These are phyloP conservation scores for Plasmodium fragile DNA, from an alignment of 169 alveolate species.

Conservation along the genomic window DNA sequence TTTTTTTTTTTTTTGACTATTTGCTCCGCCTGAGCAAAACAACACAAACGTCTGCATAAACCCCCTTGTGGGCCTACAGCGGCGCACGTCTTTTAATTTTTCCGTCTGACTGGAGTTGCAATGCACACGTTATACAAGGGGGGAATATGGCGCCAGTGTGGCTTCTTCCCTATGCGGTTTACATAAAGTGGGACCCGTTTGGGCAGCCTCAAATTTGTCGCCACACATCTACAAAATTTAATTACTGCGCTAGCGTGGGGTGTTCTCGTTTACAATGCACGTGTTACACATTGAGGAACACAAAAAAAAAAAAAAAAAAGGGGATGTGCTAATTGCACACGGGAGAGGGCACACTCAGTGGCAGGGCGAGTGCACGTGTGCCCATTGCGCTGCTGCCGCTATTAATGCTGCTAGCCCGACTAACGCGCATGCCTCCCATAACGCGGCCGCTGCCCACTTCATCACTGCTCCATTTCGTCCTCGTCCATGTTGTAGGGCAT, in stretches of 20 bases:
- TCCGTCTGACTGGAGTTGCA: not conserved
- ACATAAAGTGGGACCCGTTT: not conserved
- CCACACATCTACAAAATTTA: not conserved
- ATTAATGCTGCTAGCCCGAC: too few species aligned
- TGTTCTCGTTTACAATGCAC: not conserved
- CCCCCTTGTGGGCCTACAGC: not conserved
- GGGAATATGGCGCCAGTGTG: not conserved
- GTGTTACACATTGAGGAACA: not conserved
- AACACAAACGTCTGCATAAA: not conserved
- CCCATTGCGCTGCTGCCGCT: not conserved
- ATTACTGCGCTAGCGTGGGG: not conserved
- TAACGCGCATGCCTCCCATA: not conserved
- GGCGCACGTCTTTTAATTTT: not conserved
- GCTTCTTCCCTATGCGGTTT: not conserved
- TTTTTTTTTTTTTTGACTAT: not conserved
- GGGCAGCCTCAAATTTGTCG: not conserved
- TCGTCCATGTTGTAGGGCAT: constrained; percentile 71
- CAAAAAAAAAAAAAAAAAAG: not conserved
- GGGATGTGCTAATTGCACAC: not conserved
- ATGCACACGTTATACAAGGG: not conserved
- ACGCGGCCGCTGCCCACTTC: not conserved
- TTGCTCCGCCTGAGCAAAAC: not conserved
- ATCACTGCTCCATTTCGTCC: constrained; percentile 44
- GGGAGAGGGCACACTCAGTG: not conserved
- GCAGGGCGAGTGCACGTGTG: not conserved